Percentiles rank a stretch among this genome's conserved stretches.
These are phyloP conservation scores for Entoloma clypeatum DNA, from an alignment of 1,284 basidiomycete genomes.

Conservation along the genomic window DNA sequence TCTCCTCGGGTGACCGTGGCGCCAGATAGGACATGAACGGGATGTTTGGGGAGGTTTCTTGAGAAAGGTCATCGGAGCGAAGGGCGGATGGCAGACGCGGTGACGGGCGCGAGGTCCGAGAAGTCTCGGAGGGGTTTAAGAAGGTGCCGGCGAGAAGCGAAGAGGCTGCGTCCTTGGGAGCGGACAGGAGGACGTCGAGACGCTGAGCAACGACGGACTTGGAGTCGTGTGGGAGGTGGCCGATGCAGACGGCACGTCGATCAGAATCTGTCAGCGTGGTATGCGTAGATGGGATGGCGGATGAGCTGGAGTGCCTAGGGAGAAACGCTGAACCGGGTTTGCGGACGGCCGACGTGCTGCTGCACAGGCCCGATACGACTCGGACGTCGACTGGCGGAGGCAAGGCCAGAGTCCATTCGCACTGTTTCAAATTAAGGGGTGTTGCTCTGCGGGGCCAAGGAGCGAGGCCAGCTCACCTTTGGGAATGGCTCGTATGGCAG, in stretches of 20 bases:
- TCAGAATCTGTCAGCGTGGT: slow-evolving; percentile 9
- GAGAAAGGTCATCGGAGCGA: not conserved
- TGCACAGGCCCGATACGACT: slow-evolving; percentile 8
- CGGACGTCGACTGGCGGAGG: slow-evolving; percentile 7
- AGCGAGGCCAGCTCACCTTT: slow-evolving; percentile 3
- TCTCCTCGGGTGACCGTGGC: not conserved
- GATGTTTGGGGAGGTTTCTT: slow-evolving; percentile 1
- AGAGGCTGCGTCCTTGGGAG: not conserved
- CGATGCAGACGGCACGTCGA: slow-evolving; percentile 33
- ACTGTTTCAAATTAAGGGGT: not conserved
- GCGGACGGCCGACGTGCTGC: slow-evolving; percentile 8
- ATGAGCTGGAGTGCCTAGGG: slow-evolving; percentile 3
- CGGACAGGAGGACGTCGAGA: slow-evolving; percentile 6
- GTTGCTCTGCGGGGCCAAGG: not conserved
- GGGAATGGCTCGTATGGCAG: slow-evolving; percentile 11
- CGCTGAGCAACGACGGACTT: too few relatives aligned
- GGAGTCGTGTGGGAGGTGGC: too few relatives aligned
- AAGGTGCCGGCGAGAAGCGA: slow-evolving; percentile 1
- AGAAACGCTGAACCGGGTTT: slow-evolving; percentile 4
- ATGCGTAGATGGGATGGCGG: too few relatives aligned
- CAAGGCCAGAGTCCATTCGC: not conserved
- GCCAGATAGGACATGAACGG: not conserved
- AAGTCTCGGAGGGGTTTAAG: slow-evolving; percentile 1
- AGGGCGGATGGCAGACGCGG: slow-evolving; percentile 6
- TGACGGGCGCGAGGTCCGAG: slow-evolving; percentile 2